phyloP scores from a whole-genome alignment of 2,329 filamentous ascomycete genomes.

The Botrytis medusae region DNA sequence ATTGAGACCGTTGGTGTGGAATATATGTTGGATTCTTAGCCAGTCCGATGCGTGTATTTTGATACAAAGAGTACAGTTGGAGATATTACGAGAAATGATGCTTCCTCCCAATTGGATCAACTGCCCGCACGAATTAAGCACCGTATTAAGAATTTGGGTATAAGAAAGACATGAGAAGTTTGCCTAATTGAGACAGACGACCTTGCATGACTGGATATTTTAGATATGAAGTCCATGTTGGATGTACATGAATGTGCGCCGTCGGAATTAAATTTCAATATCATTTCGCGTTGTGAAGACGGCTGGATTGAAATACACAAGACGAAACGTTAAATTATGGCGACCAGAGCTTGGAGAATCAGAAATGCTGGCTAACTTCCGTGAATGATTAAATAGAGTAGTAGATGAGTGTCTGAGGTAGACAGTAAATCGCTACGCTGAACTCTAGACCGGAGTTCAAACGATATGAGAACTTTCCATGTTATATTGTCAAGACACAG shows the following conservation, averaged over 20 bases:
- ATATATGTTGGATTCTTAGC: background rate
- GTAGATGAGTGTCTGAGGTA: background rate
- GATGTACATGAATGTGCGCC: background rate
- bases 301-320: background rate
- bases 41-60: background rate
- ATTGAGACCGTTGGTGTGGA: background rate
- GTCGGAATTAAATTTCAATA: rapidly evolving
- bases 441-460: background rate
- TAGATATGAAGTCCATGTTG: background rate
- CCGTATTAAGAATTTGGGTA: background rate
- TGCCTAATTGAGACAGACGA: background rate
- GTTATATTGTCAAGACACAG: background rate
- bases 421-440: background rate
- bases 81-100: background rate
- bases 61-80: background rate
- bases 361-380: background rate
- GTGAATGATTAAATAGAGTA: background rate
- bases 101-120: no score
- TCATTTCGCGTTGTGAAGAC: background rate
- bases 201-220: background rate
- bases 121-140: no score
- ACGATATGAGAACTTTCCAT: background rate
- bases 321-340: background rate
- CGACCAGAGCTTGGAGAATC: background rate
- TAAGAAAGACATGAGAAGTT: background rate